These are phyloP conservation scores for Panicum virgatum DNA, from an alignment of 202 grass and related monocot genomes.

Conservation along the genomic window DNA sequence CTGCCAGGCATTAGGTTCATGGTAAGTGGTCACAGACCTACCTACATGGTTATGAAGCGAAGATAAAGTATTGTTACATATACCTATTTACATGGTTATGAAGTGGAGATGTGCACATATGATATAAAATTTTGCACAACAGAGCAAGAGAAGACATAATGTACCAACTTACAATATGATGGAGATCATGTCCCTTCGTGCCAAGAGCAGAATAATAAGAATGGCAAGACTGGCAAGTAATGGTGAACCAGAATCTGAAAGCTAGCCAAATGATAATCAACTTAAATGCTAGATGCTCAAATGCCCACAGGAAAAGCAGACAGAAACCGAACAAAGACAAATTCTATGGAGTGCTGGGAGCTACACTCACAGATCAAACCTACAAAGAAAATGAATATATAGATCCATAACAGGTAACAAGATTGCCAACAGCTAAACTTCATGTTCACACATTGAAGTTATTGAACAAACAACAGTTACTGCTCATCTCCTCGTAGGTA, in stretches of 20 bases:
- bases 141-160: slow-evolving; percentile 26
- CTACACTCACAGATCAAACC: background rate
- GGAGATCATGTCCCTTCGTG: slow-evolving; percentile 14
- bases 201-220: slow-evolving; percentile 2
- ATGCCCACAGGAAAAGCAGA: background rate
- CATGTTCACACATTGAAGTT: background rate
- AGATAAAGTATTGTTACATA: background rate
- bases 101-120: background rate
- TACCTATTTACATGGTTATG: background rate
- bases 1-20: background rate
- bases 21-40: background rate
- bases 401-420: background rate
- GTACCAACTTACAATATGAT: slow-evolving; percentile 25
- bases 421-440: background rate
- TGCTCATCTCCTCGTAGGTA: slow-evolving; percentile 4
- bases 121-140: background rate
- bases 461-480: background rate
- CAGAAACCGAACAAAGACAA: background rate
- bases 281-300: background rate
- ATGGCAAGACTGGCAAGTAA: background rate
- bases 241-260: slow-evolving; percentile 22
- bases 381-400: background rate
- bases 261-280: background rate
- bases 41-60: background rate
- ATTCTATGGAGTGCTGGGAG: background rate